These are phyloP conservation scores for Plenodomus biglobosus DNA, from an alignment of 2,329 filamentous ascomycete species.

Conservation along the genomic window DNA sequence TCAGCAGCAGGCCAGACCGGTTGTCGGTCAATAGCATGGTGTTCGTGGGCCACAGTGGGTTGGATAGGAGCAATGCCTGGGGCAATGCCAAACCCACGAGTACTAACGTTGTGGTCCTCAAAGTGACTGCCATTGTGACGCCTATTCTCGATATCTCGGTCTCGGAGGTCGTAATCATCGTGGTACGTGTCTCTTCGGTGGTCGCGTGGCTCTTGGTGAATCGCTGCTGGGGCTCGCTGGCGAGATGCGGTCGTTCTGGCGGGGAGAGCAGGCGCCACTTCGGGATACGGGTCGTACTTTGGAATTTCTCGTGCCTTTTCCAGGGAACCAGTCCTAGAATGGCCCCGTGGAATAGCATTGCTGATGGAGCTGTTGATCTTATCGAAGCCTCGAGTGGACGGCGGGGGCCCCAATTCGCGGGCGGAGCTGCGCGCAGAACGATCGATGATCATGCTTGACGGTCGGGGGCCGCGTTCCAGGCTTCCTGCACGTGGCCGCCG, in stretches of 20 bases:
- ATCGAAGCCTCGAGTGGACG: constrained; percentile 70
- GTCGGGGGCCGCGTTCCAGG: constrained; percentile 49
- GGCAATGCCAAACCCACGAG: constrained; percentile 53
- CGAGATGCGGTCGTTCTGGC: constrained; percentile 44
- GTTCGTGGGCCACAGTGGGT: constrained; percentile 32
- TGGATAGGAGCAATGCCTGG: constrained; percentile 9
- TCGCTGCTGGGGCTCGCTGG: constrained; percentile 45
- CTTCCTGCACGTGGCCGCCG: constrained; percentile 49
- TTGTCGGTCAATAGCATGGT: constrained; percentile 44
- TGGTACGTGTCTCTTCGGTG: constrained; percentile 45
- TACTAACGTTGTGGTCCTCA: constrained; percentile 49
- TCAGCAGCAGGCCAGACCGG: constrained; percentile 29
- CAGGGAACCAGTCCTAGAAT: constrained; percentile 34
- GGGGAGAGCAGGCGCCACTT: constrained; percentile 19
- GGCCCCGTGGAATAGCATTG: constrained; percentile 23
- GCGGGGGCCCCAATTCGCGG: constrained; percentile 58
- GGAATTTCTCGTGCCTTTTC: constrained; percentile 37
- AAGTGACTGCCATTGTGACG: constrained; percentile 39
- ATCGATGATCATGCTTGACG: constrained; percentile 49
- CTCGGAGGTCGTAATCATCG: constrained; percentile 50
- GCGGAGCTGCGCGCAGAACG: constrained; percentile 40
- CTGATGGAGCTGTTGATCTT: constrained; percentile 58
- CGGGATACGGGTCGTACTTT: constrained; percentile 45
- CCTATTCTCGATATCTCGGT: constrained; percentile 44
- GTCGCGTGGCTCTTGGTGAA: constrained; percentile 52